A percentile compares a stretch with the other conserved stretches of the same genome.
Evolutionary conservation across 345 rosid species (phyloP).

Genomic region (Laguncularia racemosa): DNA sequence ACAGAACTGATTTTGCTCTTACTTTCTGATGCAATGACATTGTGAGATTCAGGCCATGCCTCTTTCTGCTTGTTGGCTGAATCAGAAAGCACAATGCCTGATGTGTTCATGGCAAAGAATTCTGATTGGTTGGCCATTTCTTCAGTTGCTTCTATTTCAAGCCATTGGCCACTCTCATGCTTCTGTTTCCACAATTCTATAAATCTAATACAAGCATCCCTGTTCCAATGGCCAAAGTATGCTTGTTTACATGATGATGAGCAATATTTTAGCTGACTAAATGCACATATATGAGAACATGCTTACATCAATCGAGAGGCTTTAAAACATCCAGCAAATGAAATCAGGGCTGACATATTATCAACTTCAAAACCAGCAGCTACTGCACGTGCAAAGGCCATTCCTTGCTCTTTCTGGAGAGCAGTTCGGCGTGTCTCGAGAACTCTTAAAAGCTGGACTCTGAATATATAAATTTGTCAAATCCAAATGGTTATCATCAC

Average conservation of each 20-base stretch:
- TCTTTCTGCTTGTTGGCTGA: slow-evolving; percentile 38
- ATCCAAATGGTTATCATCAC: not conserved
- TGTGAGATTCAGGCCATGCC: slow-evolving; percentile 29
- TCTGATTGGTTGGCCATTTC: slow-evolving; percentile 49
- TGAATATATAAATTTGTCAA: slow-evolving; percentile 15
- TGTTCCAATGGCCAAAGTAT: slow-evolving; percentile 24
- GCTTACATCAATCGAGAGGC: slow-evolving; percentile 77
- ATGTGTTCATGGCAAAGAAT: slow-evolving; percentile 44
- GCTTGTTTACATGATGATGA: not conserved
- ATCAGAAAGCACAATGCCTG: slow-evolving; percentile 59
- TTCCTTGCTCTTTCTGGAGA: slow-evolving; percentile 97
- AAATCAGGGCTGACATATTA: slow-evolving; percentile 59
- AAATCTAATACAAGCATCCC: slow-evolving; percentile 84
- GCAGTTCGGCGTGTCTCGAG: slow-evolving; percentile 71
- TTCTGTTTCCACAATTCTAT: slow-evolving; percentile 85
- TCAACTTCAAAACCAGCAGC: slow-evolving; percentile 97
- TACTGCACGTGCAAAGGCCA: slow-evolving; percentile 98
- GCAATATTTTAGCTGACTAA: not conserved
- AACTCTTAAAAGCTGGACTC: slow-evolving; percentile 86
- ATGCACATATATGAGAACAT: not conserved
- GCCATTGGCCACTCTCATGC: slow-evolving; percentile 92
- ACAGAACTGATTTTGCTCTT: slow-evolving; percentile 35
- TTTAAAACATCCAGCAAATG: slow-evolving; percentile 81
- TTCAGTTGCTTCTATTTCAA: slow-evolving; percentile 78
- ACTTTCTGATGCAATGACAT: slow-evolving; percentile 29